Evolutionary conservation across 148 eudicot genomes (phyloP), one percentile per base, ranked within the genome.

Genomic region (Chenopodium suecicum): DNA sequence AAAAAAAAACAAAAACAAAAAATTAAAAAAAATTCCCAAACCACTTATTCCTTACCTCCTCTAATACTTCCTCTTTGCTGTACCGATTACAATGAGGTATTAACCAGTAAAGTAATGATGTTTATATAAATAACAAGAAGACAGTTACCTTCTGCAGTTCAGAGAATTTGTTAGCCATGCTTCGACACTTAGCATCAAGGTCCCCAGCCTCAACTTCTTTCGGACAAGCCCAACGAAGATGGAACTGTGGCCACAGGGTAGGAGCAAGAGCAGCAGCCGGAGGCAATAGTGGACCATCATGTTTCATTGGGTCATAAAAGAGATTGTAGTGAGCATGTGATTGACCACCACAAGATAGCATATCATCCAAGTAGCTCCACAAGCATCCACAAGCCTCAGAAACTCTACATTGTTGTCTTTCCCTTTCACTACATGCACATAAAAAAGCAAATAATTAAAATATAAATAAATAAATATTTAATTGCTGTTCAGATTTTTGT

Each of bases 201-300:
- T 97, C 94, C 79, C 93, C 93, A 44, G 89, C 89, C 85, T 89
- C 95, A 46, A 93, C 90, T 90, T 92, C 99, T 69, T 83, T 85
- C 52, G 99, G 98, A 72, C 98, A 94, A 82, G 97, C 90, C 98
- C 98, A 97, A 73, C 99, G 94, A 83, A 97, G 94, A 82, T 92
- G 98, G 82, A 91, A 96, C 84, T 96, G 98, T 54, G 99, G 99
- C 99, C 99, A 96, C 34, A 96, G 74, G 41, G 97, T 94, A 50
- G 99, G 98, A 72, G 99, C 97, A 80, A 96, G 94, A 81, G 98
- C 97, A 72, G 99, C 98, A 27, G 99, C 99, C 78, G 98, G 99
- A 79, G 99, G 99, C 63, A 94, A 82, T 66, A 96, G 77, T 75
- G 93, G 88, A 74, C 91, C 91, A 44, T 87, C 91, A 84, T 90